Percentiles rank a stretch among this genome's conserved stretches.
These are phyloP conservation scores for Raffaelea albimanens DNA, from an alignment of 2,329 filamentous ascomycete genomes.

Conservation along the genomic window DNA sequence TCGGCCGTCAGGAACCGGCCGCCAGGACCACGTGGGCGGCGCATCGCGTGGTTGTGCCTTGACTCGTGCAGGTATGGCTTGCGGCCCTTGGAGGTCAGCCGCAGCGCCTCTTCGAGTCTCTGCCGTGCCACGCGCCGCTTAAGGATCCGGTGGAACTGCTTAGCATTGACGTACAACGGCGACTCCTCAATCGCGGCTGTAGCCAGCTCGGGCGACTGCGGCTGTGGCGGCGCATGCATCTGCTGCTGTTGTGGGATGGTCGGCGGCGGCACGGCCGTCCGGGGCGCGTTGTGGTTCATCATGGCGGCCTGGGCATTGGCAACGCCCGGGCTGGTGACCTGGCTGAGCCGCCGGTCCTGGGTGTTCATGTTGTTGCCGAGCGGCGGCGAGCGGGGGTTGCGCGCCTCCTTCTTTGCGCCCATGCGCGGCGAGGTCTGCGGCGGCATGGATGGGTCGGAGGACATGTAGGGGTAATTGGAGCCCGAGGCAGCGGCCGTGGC, in stretches of 20 bases:
- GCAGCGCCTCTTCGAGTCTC: constrained; percentile 83
- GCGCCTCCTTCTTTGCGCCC: constrained; percentile 62
- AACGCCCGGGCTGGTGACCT: constrained; percentile 66
- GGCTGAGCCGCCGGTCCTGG: constrained; percentile 58
- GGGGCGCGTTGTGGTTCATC: constrained; percentile 55
- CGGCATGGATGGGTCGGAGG: constrained; percentile 57
- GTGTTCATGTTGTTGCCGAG: constrained; percentile 55
- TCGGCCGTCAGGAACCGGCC: constrained; percentile 94
- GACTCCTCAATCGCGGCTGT: constrained; percentile 72
- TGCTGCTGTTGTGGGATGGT: constrained; percentile 53
- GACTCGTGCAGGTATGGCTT: constrained; percentile 98
- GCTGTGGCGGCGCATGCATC: constrained; percentile 49
- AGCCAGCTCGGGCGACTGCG: constrained; percentile 70
- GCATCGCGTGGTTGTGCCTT: constrained; percentile 96
- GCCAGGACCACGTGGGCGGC: constrained; percentile 83
- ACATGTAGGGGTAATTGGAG: constrained; percentile 63
- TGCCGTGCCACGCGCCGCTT: constrained; percentile 90
- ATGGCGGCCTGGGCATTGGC: constrained; percentile 62
- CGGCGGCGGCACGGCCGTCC: constrained; percentile 44
- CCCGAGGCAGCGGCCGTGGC: constrained; percentile 85
- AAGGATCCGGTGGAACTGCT: constrained; percentile 95
- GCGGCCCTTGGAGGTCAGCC: constrained; percentile 86
- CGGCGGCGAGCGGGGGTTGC: constrained; percentile 69
- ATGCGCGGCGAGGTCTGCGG: constrained; percentile 71
- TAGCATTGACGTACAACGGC: constrained; percentile 94